Evolutionary conservation across 257 asterid genomes (phyloP), one percentile per base, ranked within the genome.

Genomic region (Solanum chilense): DNA sequence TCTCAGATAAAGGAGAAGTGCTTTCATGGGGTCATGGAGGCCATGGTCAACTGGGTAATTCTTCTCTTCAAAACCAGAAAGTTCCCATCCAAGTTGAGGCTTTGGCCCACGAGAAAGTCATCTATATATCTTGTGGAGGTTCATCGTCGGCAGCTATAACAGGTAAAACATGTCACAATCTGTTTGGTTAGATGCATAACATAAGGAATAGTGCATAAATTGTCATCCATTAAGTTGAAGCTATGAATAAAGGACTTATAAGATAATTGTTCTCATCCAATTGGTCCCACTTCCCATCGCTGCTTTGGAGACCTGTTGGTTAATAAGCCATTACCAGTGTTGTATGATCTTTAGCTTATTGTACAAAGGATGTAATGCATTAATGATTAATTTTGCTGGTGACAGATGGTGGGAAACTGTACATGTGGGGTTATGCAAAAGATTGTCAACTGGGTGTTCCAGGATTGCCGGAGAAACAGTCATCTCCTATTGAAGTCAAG

Each of bases 1-100:
- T 91, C 77, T 90, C 90, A 97, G 99, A 94, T 86, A 91, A 94
- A 73, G 99, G 99, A 60, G 94, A 94, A 92, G 98, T 97, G 58
- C 91, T 95, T 87, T 95, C 99, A 20, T 97, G 99, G 99, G 99
- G 99, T 84, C 98, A 96, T 88, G 99, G 99, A 21, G 95, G 98
- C 58, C 94, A 93, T 21, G 99, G 99, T 87, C 99, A 95, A 87
- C 94, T 95, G 90, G 99, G 99, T 60, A 92, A 94, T 91, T 93
- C 97, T 88, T 91, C 97, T 86, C 91, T 94, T 90, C 94, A 92
- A 62, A 94, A 90, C 86, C 94, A 90, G 89, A 94, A 92, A 86
- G 92, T 92, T 86, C 99, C 99, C 81, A 90, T 80, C 86, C 94
- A 87, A 25, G 91, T 97, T 29, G 96, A 94, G 92, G 95, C 96